Conservation (phyloP, 495 filamentous ascomycete species). For the Aspergillus bridgeri region DNA sequence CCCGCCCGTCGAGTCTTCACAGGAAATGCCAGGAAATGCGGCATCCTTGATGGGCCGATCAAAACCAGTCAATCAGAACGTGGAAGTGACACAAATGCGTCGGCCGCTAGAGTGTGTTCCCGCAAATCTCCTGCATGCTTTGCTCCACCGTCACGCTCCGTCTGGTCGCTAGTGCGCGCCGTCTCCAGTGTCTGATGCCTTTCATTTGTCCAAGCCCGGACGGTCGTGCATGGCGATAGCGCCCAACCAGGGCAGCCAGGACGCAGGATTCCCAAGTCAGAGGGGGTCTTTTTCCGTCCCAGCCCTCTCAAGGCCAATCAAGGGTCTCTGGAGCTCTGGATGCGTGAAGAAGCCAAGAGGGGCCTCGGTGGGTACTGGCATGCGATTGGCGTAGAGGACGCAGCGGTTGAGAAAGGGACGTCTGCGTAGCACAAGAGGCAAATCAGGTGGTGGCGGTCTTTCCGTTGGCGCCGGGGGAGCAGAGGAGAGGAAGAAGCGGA, state of each 20-base stretch:
- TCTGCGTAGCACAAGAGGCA: slow-evolving; percentile 5
- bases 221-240: slow-evolving; percentile 11
- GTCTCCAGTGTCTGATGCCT: slow-evolving; percentile 7
- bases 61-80: slow-evolving; percentile 16
- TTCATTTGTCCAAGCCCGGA: slow-evolving; percentile 3
- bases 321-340: not conserved
- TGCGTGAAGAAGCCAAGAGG: slow-evolving; percentile 20
- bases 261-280: not conserved
- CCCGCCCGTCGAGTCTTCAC: slow-evolving; percentile 16
- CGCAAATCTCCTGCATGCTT: slow-evolving; percentile 21
- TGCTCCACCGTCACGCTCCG: slow-evolving; percentile 21
- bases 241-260: slow-evolving; percentile 13
- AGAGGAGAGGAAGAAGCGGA: too few species aligned
- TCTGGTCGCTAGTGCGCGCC: slow-evolving; percentile 13
- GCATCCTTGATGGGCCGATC: not conserved
- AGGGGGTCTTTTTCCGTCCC: not conserved
- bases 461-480: slow-evolving; percentile 10
- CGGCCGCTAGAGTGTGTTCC: slow-evolving; percentile 22
- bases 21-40: slow-evolving; percentile 2
- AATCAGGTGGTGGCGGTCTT: slow-evolving; percentile 13
- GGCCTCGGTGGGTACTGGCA: not conserved
- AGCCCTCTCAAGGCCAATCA: slow-evolving; percentile 13
- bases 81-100: slow-evolving; percentile 8
- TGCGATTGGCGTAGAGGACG: slow-evolving; percentile 11
- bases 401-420: slow-evolving; percentile 9